Conservation (phyloP, 768 basidiomycete genomes). For the Cyclocybe aegerita region DNA sequence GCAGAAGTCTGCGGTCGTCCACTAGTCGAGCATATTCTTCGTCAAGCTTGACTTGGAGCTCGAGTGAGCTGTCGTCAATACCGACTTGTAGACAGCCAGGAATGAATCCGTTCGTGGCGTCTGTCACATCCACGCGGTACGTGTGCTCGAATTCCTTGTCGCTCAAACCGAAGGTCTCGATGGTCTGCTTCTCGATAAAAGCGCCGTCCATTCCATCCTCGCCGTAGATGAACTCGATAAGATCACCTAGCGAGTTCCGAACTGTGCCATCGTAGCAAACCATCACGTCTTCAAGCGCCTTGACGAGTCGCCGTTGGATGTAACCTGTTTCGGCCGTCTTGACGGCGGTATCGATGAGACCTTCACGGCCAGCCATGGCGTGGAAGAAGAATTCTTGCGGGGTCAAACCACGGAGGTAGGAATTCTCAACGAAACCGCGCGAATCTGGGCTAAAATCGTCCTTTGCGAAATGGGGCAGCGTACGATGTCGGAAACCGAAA, state of each 20-base stretch:
- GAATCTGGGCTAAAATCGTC: slow-evolving; percentile 99
- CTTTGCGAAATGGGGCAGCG: slow-evolving; percentile 96
- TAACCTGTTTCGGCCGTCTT: slow-evolving; percentile 99
- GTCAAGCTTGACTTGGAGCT: slow-evolving; percentile 83
- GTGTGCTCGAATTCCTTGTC: slow-evolving; percentile 84
- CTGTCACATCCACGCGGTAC: slow-evolving; percentile 94
- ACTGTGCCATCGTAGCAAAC: slow-evolving; percentile 98
- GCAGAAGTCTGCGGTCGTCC: slow-evolving; percentile 76
- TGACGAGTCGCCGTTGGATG: slow-evolving; percentile 97
- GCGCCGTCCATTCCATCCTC: slow-evolving; percentile 99
- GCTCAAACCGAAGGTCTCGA: slow-evolving; percentile 85
- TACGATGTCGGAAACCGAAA: slow-evolving; percentile 96
- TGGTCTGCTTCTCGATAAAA: slow-evolving; percentile 92
- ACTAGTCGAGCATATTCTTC: slow-evolving; percentile 59
- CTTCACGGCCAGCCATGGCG: slow-evolving; percentile 99
- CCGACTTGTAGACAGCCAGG: slow-evolving; percentile 83
- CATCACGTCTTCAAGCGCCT: slow-evolving; percentile 96
- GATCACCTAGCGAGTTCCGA: slow-evolving; percentile 93
- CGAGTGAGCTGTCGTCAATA: slow-evolving; percentile 79
- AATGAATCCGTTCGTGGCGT: slow-evolving; percentile 76
- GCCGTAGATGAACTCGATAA: slow-evolving; percentile 95
- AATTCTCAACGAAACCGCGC: slow-evolving; percentile 98
- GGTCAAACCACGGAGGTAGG: slow-evolving; percentile 92
- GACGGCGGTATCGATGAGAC: slow-evolving; percentile 98
- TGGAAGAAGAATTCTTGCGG: slow-evolving; percentile 99